Conservation (phyloP, 2,329 filamentous ascomycete species). For the Leptographium galeiforme region DNA sequence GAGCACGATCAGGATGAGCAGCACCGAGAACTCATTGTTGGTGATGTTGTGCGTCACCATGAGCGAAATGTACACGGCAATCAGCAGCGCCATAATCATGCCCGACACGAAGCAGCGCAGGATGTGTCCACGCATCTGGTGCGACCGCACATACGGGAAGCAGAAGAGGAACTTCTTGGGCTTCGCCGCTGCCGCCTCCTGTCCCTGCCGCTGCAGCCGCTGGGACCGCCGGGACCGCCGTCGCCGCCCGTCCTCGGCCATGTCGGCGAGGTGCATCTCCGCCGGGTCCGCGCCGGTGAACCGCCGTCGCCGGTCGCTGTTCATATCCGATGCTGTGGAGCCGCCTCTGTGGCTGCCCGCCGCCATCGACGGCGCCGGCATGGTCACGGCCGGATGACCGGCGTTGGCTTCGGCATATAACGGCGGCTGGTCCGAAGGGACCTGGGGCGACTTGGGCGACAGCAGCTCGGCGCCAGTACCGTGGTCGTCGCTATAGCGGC, state of each 20-base stretch:
- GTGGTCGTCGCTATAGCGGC: conserved; percentile 2
- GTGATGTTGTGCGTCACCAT: conserved; percentile 50
- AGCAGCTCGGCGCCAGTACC: conserved; percentile 9
- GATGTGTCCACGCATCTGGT: conserved; percentile 39
- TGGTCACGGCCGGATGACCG: not conserved
- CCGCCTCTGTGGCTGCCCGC: conserved; percentile 1
- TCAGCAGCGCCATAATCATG: conserved; percentile 40
- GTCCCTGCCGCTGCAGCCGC: not conserved
- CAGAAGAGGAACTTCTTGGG: conserved; percentile 37
- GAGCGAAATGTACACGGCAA: conserved; percentile 58
- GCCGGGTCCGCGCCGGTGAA: conserved; percentile 33
- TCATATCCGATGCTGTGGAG: not conserved
- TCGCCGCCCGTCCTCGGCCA: conserved; percentile 27
- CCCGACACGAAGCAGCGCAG: conserved; percentile 53
- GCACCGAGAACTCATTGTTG: conserved; percentile 61
- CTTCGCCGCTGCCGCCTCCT: conserved; percentile 8
- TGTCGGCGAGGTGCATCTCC: conserved; percentile 30
- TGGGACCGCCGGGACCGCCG: conserved; percentile 12
- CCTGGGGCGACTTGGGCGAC: conserved; percentile 34
- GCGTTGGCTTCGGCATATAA: not conserved
- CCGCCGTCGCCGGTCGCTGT: conserved; percentile 8
- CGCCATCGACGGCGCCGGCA: conserved; percentile 10
- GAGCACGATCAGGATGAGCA: conserved; percentile 67
- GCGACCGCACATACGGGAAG: conserved; percentile 41
- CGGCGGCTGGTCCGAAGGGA: conserved; percentile 20